A percentile compares a stretch with the other conserved stretches of the same genome.
phyloP scores from a whole-genome alignment of 176 grass and related monocot genomes.

The Raddia guianensis region DNA sequence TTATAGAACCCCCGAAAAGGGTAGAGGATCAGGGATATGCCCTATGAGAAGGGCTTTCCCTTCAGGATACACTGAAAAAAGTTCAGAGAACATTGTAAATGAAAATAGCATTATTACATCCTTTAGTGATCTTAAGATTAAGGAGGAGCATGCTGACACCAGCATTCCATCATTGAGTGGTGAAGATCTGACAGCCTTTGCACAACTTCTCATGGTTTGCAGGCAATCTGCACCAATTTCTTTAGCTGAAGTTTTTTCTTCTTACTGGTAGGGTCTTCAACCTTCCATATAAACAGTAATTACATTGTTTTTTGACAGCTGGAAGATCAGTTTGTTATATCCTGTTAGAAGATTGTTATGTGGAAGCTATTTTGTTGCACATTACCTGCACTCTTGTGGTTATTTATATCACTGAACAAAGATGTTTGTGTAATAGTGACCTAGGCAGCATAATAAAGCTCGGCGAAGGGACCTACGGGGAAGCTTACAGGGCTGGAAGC shows the following conservation, averaged over 20 bases:
- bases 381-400: conserved; percentile 19
- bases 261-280: conserved; percentile 71
- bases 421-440: conserved; percentile 50
- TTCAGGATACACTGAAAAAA: conserved; percentile 31
- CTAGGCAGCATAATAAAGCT: conserved; percentile 66
- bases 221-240: conserved; percentile 63
- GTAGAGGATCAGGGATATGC: conserved; percentile 21
- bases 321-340: conserved; percentile 24
- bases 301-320: conserved; percentile 31
- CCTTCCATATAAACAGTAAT: conserved; percentile 11
- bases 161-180: conserved; percentile 44
- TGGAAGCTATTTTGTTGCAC: neutral
- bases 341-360: neutral
- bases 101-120: conserved; percentile 38
- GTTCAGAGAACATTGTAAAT: conserved; percentile 28
- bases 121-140: conserved; percentile 64
- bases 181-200: conserved; percentile 68
- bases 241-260: conserved; percentile 66
- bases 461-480: conserved; percentile 94
- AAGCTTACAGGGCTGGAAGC: conserved; percentile 79
- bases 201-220: conserved; percentile 78
- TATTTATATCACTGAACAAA: conserved; percentile 28
- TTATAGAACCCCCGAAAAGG: conserved; percentile 56
- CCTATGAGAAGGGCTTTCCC: conserved; percentile 27
- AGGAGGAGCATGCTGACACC: conserved; percentile 42